Conservation (phyloP, 2,329 filamentous ascomycete genomes). For the Colletotrichum zoysiae region DNA sequence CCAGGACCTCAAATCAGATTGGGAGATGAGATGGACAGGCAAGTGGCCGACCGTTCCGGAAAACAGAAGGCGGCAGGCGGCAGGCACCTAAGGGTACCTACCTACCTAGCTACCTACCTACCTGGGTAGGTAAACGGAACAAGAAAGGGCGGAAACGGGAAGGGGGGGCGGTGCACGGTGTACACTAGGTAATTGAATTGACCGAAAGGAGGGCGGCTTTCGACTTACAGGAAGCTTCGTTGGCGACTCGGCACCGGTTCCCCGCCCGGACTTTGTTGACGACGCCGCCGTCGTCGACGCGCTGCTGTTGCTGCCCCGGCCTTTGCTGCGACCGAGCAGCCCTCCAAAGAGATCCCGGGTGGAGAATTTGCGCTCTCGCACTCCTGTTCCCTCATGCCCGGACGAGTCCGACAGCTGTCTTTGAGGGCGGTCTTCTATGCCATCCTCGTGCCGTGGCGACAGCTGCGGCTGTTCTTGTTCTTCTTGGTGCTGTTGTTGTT, state of each 20-base stretch:
- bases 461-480: slow-evolving; percentile 1
- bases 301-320: slow-evolving; percentile 27
- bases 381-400: slow-evolving; percentile 16
- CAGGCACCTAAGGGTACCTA: too few species aligned
- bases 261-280: slow-evolving; percentile 23
- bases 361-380: slow-evolving; percentile 46
- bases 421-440: slow-evolving; percentile 1
- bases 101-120: too few species aligned
- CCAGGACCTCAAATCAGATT: slow-evolving; percentile 20
- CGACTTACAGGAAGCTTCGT: slow-evolving; percentile 38
- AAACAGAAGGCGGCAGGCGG: neutral
- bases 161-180: neutral
- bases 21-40: slow-evolving; percentile 14
- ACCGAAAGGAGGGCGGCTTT: neutral
- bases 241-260: slow-evolving; percentile 35
- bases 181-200: neutral
- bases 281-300: slow-evolving; percentile 22
- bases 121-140: neutral
- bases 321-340: slow-evolving; percentile 47
- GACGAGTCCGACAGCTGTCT: slow-evolving; percentile 9
- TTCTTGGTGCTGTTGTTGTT: neutral
- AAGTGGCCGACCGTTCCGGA: neutral
- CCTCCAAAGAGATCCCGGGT: slow-evolving; percentile 51
- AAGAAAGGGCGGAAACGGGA: neutral
- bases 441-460: slow-evolving; percentile 19